phyloP scores from a whole-genome alignment of 345 rosid genomes.

The Odontarrhena argentea region DNA sequence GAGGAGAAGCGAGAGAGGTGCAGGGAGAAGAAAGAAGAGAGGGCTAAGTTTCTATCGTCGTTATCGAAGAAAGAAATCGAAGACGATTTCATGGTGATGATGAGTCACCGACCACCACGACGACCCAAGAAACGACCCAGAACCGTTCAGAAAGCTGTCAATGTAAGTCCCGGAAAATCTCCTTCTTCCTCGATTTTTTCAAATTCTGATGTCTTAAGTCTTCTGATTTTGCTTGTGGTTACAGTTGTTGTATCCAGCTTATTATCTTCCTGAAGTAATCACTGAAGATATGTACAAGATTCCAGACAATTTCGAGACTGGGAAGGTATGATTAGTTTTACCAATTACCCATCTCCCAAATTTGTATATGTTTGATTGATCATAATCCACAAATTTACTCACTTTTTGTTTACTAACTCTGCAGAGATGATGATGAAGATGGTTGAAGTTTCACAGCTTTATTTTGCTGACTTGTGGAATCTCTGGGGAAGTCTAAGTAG shows the following conservation, averaged over 20 bases:
- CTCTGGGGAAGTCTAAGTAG: slow-evolving; percentile 3
- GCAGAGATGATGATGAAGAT: slow-evolving; percentile 25
- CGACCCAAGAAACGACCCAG: slow-evolving; percentile 77
- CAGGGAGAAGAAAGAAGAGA: slow-evolving; percentile 31
- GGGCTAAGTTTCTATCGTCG: slow-evolving; percentile 46
- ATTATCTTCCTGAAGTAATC: slow-evolving; percentile 62
- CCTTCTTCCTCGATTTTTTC: background rate
- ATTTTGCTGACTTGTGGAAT: slow-evolving; percentile 14
- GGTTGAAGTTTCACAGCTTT: background rate
- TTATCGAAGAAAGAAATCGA: slow-evolving; percentile 73
- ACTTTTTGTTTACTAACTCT: background rate
- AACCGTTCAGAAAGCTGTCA: slow-evolving; percentile 61
- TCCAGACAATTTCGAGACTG: slow-evolving; percentile 52
- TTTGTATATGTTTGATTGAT: slow-evolving; percentile 21
- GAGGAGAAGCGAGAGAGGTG: slow-evolving; percentile 39
- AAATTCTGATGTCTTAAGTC: background rate
- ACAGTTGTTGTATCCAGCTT: slow-evolving; percentile 70
- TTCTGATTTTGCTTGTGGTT: slow-evolving; percentile 11
- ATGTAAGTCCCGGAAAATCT: slow-evolving; percentile 48
- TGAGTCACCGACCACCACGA: slow-evolving; percentile 57
- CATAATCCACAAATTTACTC: too few species aligned
- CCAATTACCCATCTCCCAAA: background rate
- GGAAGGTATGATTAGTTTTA: slow-evolving; percentile 49
- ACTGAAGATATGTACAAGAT: slow-evolving; percentile 66
- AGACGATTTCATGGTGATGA: slow-evolving; percentile 57